A percentile compares a stretch with the other conserved stretches of the same genome.
Conservation (phyloP, 2,329 filamentous ascomycete species). For the Trichocomaceae sp. region DNA sequence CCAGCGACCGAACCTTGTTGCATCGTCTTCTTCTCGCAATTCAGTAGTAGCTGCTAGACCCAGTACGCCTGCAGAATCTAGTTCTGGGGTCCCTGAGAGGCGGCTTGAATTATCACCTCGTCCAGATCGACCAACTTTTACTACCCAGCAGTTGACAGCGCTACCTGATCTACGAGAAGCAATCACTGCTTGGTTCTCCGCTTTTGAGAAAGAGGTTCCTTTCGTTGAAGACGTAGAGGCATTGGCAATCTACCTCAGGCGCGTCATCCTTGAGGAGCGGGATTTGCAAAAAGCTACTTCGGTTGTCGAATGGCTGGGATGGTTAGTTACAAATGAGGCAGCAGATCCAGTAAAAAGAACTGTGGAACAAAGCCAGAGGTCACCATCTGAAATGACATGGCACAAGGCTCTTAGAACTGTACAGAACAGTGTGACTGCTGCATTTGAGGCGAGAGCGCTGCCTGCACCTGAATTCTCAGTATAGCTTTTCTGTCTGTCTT, state of each 20-base stretch:
- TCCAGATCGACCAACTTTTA: slow-evolving; percentile 54
- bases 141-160: slow-evolving; percentile 49
- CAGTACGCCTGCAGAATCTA: slow-evolving; percentile 14
- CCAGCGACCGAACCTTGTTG: slow-evolving; percentile 44
- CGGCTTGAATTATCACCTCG: slow-evolving; percentile 41
- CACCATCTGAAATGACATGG: slow-evolving; percentile 27
- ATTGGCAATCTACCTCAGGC: slow-evolving; percentile 63
- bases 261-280: slow-evolving; percentile 67
- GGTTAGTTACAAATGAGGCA: slow-evolving; percentile 37
- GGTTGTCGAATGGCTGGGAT: slow-evolving; percentile 59
- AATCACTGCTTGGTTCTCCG: slow-evolving; percentile 66
- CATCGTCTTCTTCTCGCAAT: slow-evolving; percentile 17
- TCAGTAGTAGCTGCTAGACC: slow-evolving; percentile 12
- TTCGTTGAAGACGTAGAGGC: slow-evolving; percentile 71
- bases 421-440: slow-evolving; percentile 37
- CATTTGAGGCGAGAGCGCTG: slow-evolving; percentile 40
- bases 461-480: slow-evolving; percentile 37
- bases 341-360: slow-evolving; percentile 34
- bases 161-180: slow-evolving; percentile 64
- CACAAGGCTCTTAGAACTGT: slow-evolving; percentile 33
- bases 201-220: slow-evolving; percentile 67
- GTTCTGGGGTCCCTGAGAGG: slow-evolving; percentile 19
- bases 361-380: slow-evolving; percentile 8
- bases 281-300: slow-evolving; percentile 69
- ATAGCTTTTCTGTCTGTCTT: neutral